Evolutionary conservation across 1,284 basidiomycete species (phyloP).

Genomic region (Leccinum holopus): DNA sequence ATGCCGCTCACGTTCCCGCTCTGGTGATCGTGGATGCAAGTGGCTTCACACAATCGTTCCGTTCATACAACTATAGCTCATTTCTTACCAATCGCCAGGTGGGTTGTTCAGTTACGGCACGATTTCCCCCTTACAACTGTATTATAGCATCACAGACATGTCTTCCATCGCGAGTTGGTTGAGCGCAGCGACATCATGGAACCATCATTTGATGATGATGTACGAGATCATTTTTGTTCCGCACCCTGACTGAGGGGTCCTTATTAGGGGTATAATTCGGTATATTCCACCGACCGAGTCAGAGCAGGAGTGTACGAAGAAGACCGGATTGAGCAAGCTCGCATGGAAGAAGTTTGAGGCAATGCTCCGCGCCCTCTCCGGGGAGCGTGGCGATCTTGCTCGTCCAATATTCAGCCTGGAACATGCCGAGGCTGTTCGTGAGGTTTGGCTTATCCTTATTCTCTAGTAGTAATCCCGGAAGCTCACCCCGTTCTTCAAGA

Average conservation of each 20-base stretch:
- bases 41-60: too few species aligned
- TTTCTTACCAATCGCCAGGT: constrained; percentile 76
- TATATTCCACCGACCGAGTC: constrained; percentile 96
- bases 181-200: constrained; percentile 59
- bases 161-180: constrained; percentile 78
- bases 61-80: background rate
- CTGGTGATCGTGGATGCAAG: too few species aligned
- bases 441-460: constrained; percentile 47
- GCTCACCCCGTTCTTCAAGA: constrained; percentile 51
- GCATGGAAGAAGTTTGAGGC: constrained; percentile 83
- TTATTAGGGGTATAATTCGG: constrained; percentile 79
- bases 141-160: constrained; percentile 73
- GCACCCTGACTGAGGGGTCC: constrained; percentile 4
- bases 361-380: constrained; percentile 85
- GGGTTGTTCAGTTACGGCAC: constrained; percentile 31
- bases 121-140: constrained; percentile 14
- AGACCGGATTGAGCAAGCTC: constrained; percentile 71
- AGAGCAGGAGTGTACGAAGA: constrained; percentile 77
- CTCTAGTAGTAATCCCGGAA: background rate
- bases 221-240: constrained; percentile 33
- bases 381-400: constrained; percentile 88
- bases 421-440: constrained; percentile 90
- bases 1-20: too few species aligned
- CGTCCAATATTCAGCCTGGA: constrained; percentile 94
- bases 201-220: constrained; percentile 85